Percentiles rank a stretch among this genome's conserved stretches.
These are phyloP conservation scores for Kurtzmaniella natalensis DNA, from an alignment of 1,139 yeast genomes.

Conservation along the genomic window DNA sequence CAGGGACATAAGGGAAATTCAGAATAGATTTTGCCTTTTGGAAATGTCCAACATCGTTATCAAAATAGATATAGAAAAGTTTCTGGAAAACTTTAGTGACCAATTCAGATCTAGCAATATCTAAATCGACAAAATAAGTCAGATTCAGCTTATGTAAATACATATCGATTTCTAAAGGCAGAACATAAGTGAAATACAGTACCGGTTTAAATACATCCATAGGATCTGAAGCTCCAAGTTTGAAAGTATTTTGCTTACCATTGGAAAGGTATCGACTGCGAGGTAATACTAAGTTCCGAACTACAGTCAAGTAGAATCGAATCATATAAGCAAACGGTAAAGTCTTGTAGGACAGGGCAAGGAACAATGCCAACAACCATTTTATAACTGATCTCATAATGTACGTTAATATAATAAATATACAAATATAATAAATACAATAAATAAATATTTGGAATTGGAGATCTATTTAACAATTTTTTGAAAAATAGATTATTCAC, in stretches of 20 bases:
- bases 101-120: slow-evolving; percentile 68
- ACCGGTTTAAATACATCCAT: slow-evolving; percentile 43
- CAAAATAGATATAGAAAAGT: slow-evolving; percentile 37
- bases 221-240: slow-evolving; percentile 16
- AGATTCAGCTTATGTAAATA: slow-evolving; percentile 85
- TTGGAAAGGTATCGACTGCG: slow-evolving; percentile 16
- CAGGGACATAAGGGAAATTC: slow-evolving; percentile 68
- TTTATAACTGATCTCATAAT: background rate
- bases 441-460: too few relatives aligned
- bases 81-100: slow-evolving; percentile 53
- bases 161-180: slow-evolving; percentile 79
- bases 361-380: slow-evolving; percentile 8
- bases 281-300: slow-evolving; percentile 38
- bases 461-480: too few relatives aligned
- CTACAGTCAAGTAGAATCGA: slow-evolving; percentile 52
- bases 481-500: too few relatives aligned
- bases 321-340: slow-evolving; percentile 65
- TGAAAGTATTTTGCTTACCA: slow-evolving; percentile 32
- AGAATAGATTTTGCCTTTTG: slow-evolving; percentile 17
- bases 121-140: slow-evolving; percentile 81
- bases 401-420: too few relatives aligned
- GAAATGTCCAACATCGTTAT: slow-evolving; percentile 33
- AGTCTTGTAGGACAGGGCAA: slow-evolving; percentile 46
- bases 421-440: too few relatives aligned
- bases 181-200: slow-evolving; percentile 52